These are phyloP conservation scores for Leccinum laetum DNA, from an alignment of 1,284 basidiomycete species.

Conservation along the genomic window DNA sequence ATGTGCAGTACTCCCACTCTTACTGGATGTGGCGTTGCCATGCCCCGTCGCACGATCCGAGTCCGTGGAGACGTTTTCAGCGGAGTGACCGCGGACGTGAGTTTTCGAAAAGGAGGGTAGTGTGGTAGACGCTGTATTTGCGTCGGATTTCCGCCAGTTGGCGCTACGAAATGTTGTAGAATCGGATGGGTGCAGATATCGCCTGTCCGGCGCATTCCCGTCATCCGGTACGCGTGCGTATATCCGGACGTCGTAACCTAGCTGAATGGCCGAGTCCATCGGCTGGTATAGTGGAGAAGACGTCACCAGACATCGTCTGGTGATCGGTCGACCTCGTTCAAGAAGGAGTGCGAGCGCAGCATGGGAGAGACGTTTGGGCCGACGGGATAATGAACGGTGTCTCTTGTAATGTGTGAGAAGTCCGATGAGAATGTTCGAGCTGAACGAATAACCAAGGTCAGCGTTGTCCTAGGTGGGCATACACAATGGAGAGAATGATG, in stretches of 20 bases:
- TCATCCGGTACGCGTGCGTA: constrained; percentile 78
- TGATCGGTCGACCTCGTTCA: constrained; percentile 70
- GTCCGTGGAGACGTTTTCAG: constrained; percentile 32
- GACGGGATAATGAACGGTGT: constrained; percentile 39
- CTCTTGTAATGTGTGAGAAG: constrained; percentile 65
- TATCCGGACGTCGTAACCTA: constrained; percentile 81
- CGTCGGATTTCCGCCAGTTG: constrained; percentile 27
- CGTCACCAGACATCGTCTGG: constrained; percentile 72
- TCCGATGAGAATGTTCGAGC: constrained; percentile 85
- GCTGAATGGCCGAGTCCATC: constrained; percentile 68
- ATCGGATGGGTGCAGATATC: constrained; percentile 17
- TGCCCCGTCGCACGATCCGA: constrained; percentile 18
- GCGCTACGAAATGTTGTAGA: constrained; percentile 9
- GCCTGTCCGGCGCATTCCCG: constrained; percentile 57
- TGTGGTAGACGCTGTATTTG: background rate
- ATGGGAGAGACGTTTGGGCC: constrained; percentile 57
- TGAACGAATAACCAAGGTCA: constrained; percentile 27
- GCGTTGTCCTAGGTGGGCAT: constrained; percentile 1
- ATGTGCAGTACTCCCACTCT: constrained; percentile 7
- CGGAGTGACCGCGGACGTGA: constrained; percentile 29
- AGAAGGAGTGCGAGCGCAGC: constrained; percentile 69
- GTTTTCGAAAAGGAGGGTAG: constrained; percentile 13
- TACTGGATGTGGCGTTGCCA: background rate
- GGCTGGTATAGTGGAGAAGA: constrained; percentile 84
- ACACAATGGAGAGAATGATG: constrained; percentile 14